Percentiles rank a stretch among this genome's conserved stretches.
Evolutionary conservation across 192 early-diverging fungal genomes (phyloP).

Genomic region (Oehlia diaphana): DNA sequence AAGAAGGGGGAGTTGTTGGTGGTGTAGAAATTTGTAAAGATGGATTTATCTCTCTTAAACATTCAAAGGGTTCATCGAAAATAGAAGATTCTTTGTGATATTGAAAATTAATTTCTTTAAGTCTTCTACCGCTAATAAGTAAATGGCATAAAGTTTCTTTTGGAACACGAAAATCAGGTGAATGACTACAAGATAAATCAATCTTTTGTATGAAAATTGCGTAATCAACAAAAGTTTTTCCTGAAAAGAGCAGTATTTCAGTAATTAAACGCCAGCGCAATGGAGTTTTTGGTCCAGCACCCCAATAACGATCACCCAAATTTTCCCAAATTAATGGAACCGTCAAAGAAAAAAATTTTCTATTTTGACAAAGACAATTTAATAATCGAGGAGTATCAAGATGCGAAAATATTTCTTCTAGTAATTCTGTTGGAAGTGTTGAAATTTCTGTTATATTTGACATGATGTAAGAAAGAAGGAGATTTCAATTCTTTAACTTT

Average conservation of each 20-base stretch:
- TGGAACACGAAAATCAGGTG: neutral
- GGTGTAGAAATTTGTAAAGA: neutral
- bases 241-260: neutral
- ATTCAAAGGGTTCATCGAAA: neutral
- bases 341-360: neutral
- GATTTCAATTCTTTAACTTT: no score
- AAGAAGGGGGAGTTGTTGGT: neutral
- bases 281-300: neutral
- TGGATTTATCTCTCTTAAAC: neutral
- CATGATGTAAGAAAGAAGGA: no score
- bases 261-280: neutral
- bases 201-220: neutral
- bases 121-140: neutral
- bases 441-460: neutral
- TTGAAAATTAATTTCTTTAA: neutral
- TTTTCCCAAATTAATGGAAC: neutral
- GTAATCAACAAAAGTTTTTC: neutral
- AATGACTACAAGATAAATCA: neutral
- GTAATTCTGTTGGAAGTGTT: neutral
- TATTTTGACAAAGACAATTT: neutral
- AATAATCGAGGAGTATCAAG: neutral
- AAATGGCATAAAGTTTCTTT: neutral
- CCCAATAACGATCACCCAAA: neutral
- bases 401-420: neutral
- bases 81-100: neutral